Evolutionary conservation across 129 eudicot genomes (phyloP), one percentile per base, ranked within the genome.

Genomic region (Calendula officinalis): DNA sequence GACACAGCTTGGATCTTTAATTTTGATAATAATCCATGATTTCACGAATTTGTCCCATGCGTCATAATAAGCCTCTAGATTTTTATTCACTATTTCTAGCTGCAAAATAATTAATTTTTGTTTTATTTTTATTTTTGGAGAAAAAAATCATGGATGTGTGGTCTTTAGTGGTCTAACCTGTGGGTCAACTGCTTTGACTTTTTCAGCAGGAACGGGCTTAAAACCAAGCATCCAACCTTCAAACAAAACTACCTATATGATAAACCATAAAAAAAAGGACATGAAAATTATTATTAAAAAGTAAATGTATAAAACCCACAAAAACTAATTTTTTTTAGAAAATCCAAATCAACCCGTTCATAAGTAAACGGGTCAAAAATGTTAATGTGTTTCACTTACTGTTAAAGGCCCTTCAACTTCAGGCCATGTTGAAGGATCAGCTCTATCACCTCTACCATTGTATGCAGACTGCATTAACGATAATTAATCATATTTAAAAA

Each of bases 171-270:
- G 42, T 42, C 75, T 60, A 72, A 94, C 99, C 99, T 94, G 99
- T 69, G 96, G 99, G 72, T 94, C 95, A 30, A 94, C 87, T 41
- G 92, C 88, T 77, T 79, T 85, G 66, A 94, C 92, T 4, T 45
- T 79, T 36, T 83, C 80, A 69, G 44, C 57, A 69, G 88, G 95
- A 54, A 82, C 77, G 48, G 97, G 95, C 65, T 86, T 94, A 68
- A 94, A 94, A 58, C 99, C 99, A 69, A 94, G 95, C 99, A 94
- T 94, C 99, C 99, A 94, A 53, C 99, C 99, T 81, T 94, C 96
- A 67, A 85, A 94, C 58, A 94, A 69, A 58, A 94, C 72, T 45
- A 80, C 92, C 92, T 85, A 73, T 36, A 37, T 11, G 34, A 69
- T 5, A 44, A 66, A 65, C 15, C 41, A 69, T 2, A n/a, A 34